Percentiles rank a stretch among this genome's conserved stretches.
phyloP scores from a whole-genome alignment of 2,329 filamentous ascomycete genomes.

The Aspergillus versicolor region DNA sequence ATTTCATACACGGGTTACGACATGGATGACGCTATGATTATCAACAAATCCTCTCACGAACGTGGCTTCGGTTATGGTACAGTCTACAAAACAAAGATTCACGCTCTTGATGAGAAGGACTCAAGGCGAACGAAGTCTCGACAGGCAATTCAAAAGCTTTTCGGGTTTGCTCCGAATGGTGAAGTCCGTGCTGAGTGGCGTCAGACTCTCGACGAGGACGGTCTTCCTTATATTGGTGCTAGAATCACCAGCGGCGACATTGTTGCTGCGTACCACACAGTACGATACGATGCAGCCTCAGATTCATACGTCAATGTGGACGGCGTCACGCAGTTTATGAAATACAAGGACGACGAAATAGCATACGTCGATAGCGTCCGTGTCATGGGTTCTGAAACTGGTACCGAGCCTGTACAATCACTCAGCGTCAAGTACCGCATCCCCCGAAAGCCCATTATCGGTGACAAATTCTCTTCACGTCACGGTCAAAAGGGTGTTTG shows the following conservation, averaged over 20 bases:
- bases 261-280: conserved; percentile 85
- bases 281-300: conserved; percentile 70
- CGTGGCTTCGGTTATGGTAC: conserved; percentile 93
- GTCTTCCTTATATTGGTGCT: conserved; percentile 76
- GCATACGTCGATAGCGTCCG: conserved; percentile 92
- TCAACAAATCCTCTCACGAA: conserved; percentile 96
- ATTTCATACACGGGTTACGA: conserved; percentile 99
- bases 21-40: conserved; percentile 99
- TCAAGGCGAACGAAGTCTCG: conserved; percentile 64
- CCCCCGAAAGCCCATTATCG: conserved; percentile 86
- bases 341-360: conserved; percentile 89
- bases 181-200: conserved; percentile 70
- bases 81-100: conserved; percentile 96
- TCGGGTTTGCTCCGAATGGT: conserved; percentile 82
- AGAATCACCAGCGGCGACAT: conserved; percentile 77
- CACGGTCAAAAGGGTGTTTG: conserved; percentile 98
- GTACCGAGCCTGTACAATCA: conserved; percentile 78
- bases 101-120: conserved; percentile 76
- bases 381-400: conserved; percentile 80
- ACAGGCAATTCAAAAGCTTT: conserved; percentile 74
- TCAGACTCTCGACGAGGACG: conserved; percentile 78
- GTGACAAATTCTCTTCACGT: conserved; percentile 98
- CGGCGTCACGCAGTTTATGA: conserved; percentile 80
- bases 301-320: conserved; percentile 81
- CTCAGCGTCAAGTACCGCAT: conserved; percentile 92